phyloP scores from a whole-genome alignment of 768 basidiomycete genomes.

The Termitomyces sp. region DNA sequence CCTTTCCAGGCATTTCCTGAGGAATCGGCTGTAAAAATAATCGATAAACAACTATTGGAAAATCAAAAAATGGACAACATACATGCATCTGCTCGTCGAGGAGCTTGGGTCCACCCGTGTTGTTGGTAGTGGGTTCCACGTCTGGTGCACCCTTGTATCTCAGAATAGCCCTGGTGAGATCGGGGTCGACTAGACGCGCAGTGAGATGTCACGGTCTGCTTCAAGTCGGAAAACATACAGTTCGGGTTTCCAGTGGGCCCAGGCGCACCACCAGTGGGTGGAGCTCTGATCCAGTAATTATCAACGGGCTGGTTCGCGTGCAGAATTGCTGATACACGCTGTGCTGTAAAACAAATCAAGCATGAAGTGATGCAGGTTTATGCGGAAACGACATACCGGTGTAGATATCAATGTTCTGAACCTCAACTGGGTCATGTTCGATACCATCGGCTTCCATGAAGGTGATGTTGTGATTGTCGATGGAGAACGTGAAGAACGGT shows the following conservation, averaged over 20 bases:
- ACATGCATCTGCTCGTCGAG: slow-evolving; percentile 22
- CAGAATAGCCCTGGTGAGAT: slow-evolving; percentile 27
- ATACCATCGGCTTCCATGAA: slow-evolving; percentile 40
- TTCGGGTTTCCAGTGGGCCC: slow-evolving; percentile 16
- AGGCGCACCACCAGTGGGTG: slow-evolving; percentile 18
- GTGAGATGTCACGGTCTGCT: background rate
- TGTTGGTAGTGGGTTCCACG: slow-evolving; percentile 22
- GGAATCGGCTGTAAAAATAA: slow-evolving; percentile 15
- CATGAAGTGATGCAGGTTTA: background rate
- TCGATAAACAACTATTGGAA: background rate
- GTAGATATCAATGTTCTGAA: slow-evolving; percentile 41
- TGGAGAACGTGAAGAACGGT: slow-evolving; percentile 34
- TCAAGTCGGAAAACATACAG: slow-evolving; percentile 11
- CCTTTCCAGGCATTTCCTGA: slow-evolving; percentile 13
- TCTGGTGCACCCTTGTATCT: slow-evolving; percentile 26
- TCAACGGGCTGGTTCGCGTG: slow-evolving; percentile 37
- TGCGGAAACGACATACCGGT: slow-evolving; percentile 24
- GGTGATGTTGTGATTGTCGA: slow-evolving; percentile 31
- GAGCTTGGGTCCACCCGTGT: slow-evolving; percentile 13
- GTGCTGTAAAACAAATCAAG: slow-evolving; percentile 17
- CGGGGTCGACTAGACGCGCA: slow-evolving; percentile 15
- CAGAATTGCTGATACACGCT: slow-evolving; percentile 34
- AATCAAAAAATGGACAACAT: background rate
- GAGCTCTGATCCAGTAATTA: slow-evolving; percentile 43
- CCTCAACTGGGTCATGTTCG: slow-evolving; percentile 32